Base-by-base conservation (phyloP, 2,329 filamentous ascomycete species). In the Purpureocillium lavendulum region DNA sequence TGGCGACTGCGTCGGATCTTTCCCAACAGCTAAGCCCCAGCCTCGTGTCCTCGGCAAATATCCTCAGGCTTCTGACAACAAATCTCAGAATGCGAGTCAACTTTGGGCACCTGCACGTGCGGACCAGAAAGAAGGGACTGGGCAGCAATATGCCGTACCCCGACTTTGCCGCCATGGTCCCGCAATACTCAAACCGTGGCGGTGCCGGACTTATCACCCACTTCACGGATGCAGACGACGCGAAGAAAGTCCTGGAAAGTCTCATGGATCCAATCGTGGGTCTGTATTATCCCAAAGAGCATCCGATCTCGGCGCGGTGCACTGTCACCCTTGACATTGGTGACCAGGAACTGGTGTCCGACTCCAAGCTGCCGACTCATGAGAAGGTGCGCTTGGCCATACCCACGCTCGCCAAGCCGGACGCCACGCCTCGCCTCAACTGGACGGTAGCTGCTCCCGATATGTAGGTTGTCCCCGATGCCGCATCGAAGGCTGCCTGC, bases 401-500 rank as follows among this genome's bases (percentile, higher is more conserved):
- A 35, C 38, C 46, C 21, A 49, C 45, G 15, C 41, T 56, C 7
- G 44, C 33, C 6, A 50, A 38, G 17, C 41, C 42, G 17, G 56
- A 55, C 36, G 33, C 33, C 7, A 49, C 44, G 41, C 41, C 47
- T 4, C 51, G 49, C 12, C 38, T 62, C 18, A 54, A 58, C 40
- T 61, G 61, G 57, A 55, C 49, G 4, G 36, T 61, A 18, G 50
- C 50, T 18, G 55, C 59, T 6, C 61, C 61, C 12, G 61, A 64
- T 28, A 60, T 56, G 61, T 61, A 43, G 41, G 50, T 46, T 13
- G n/a, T 8, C 12, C 29, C 18, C 4, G 13, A 13, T 7, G 6
- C 10, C 16, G 4, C 6, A 14, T n/a, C 21, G 21, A 5, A 26
- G 10, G 21, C 10, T 26, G 10, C 6, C 5, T 26, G 21, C 16